These are phyloP conservation scores for Marasmius tenuissimus DNA, from an alignment of 1,284 basidiomycete genomes.

Conservation along the genomic window DNA sequence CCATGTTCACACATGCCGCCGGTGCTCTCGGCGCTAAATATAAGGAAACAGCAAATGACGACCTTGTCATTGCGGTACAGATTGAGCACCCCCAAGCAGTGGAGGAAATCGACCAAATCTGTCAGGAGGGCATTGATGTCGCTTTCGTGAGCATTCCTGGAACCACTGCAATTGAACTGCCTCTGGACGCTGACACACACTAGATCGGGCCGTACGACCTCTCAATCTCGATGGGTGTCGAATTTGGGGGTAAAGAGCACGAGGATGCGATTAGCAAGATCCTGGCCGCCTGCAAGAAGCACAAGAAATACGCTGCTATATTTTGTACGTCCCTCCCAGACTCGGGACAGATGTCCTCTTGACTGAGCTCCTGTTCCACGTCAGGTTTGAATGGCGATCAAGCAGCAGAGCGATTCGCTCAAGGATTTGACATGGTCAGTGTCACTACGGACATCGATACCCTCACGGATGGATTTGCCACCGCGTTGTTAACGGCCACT, in stretches of 20 bases:
- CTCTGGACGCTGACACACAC: neutral
- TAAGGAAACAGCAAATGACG: slow-evolving; percentile 22
- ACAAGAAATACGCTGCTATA: slow-evolving; percentile 27
- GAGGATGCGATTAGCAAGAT: slow-evolving; percentile 27
- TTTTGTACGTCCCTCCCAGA: slow-evolving; percentile 21
- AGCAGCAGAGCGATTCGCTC: slow-evolving; percentile 26
- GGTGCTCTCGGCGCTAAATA: slow-evolving; percentile 26
- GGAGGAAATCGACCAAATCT: slow-evolving; percentile 23
- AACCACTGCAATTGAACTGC: no score
- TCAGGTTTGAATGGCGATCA: slow-evolving; percentile 29
- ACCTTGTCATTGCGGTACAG: slow-evolving; percentile 27
- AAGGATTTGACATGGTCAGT: slow-evolving; percentile 34
- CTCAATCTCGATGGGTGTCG: slow-evolving; percentile 27
- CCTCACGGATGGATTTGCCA: slow-evolving; percentile 22
- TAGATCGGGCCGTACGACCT: slow-evolving; percentile 31
- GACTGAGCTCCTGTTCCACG: neutral
- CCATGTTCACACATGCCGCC: slow-evolving; percentile 31
- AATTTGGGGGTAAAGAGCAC: slow-evolving; percentile 26
- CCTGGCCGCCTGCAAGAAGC: slow-evolving; percentile 20
- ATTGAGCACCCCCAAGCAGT: slow-evolving; percentile 30
- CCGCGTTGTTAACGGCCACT: slow-evolving; percentile 16
- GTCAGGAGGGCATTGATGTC: slow-evolving; percentile 26
- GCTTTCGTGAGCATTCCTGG: slow-evolving; percentile 20
- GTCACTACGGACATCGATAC: slow-evolving; percentile 33
- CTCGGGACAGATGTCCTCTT: neutral